Percentiles rank a stretch among this genome's conserved stretches.
phyloP scores from a whole-genome alignment of 2,329 filamentous ascomycete species.

The Monilinia laxa region DNA sequence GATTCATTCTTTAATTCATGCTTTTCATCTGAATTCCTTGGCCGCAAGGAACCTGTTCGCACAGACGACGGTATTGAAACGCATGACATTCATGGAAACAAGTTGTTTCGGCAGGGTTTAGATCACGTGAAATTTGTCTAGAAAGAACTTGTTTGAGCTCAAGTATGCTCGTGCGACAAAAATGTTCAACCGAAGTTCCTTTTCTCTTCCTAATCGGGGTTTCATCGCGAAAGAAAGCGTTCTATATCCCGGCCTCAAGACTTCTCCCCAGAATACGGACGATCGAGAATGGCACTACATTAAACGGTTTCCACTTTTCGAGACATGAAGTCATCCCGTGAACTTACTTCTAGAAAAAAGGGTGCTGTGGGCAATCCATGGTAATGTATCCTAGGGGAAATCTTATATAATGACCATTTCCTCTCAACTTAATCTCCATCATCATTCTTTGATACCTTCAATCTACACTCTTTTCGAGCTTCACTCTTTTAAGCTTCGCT shows the following conservation, averaged over 20 bases:
- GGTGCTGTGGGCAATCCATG: not conserved
- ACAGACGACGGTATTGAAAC: not conserved
- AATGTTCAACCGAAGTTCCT: not conserved
- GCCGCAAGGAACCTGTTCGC: not conserved
- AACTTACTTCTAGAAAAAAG: not conserved
- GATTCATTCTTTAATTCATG: conserved; percentile 1
- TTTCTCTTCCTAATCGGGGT: not conserved
- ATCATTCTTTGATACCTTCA: not conserved
- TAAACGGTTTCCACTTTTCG: not conserved
- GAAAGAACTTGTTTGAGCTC: not conserved
- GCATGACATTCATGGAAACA: not conserved
- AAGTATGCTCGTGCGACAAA: not conserved
- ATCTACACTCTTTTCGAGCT: not conserved
- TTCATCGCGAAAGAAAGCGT: not conserved
- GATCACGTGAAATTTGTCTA: not conserved
- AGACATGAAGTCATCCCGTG: conserved; percentile 4
- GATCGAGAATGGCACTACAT: not conserved
- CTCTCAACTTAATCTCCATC: not conserved
- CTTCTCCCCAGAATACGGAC: not conserved
- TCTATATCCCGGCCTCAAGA: not conserved
- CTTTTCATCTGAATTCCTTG: not conserved
- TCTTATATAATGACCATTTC: not conserved
- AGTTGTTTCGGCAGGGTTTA: not conserved
- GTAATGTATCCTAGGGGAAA: not conserved
- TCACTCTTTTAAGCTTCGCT: not conserved